These are phyloP conservation scores for Pichia sp. DNA, from an alignment of 1,139 yeast genomes.

Conservation along the genomic window DNA sequence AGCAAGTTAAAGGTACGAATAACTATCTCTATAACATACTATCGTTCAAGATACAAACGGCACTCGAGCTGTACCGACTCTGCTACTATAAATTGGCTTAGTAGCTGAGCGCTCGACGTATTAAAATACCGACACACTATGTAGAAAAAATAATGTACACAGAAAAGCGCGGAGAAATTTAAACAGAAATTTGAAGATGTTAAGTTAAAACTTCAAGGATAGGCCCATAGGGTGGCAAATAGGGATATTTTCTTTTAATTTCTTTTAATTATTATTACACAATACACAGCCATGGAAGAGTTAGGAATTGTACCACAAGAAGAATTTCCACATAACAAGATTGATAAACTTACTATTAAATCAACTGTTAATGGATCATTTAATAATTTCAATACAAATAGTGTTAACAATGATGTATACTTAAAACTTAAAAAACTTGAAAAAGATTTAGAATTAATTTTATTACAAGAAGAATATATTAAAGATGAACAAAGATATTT, in stretches of 20 bases:
- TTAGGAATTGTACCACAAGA: slow-evolving; percentile 43
- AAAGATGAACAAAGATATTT: slow-evolving; percentile 97
- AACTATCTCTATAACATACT: too few species aligned
- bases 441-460: slow-evolving; percentile 77
- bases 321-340: slow-evolving; percentile 14
- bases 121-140: too few species aligned
- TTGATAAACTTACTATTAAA: slow-evolving; percentile 12
- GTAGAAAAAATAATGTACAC: too few species aligned
- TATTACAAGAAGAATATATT: slow-evolving; percentile 90
- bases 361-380: slow-evolving; percentile 7
- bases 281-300: slow-evolving; percentile 44
- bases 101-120: too few species aligned
- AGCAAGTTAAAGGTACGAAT: too few species aligned
- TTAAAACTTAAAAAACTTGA: slow-evolving; percentile 79
- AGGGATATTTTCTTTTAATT: not conserved
- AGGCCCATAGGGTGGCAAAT: not conserved
- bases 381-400: slow-evolving; percentile 6
- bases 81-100: too few species aligned
- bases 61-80: too few species aligned
- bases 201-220: not conserved
- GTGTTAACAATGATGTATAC: slow-evolving; percentile 55
- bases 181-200: too few species aligned
- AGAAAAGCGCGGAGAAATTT: too few species aligned
- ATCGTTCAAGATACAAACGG: too few species aligned
- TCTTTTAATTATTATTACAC: not conserved